Evolutionary conservation across 2,329 filamentous ascomycete genomes (phyloP).

Genomic region (Cladosporium phlei): DNA sequence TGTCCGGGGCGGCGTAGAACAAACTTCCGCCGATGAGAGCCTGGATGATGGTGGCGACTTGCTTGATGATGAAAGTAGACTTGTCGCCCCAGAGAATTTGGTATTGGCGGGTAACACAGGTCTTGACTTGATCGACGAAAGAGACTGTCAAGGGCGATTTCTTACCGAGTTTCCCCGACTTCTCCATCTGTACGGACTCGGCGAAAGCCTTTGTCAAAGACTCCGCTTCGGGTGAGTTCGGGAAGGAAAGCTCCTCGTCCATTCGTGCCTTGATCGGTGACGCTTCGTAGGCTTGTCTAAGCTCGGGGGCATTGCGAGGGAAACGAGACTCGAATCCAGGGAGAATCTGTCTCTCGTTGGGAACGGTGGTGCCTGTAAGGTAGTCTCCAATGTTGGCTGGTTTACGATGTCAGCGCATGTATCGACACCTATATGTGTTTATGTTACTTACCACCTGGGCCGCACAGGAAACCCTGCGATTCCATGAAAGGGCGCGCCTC

Average conservation of each 20-base stretch:
- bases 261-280: slow-evolving; percentile 49
- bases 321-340: slow-evolving; percentile 41
- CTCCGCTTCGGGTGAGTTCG: slow-evolving; percentile 46
- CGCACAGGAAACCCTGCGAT: slow-evolving; percentile 58
- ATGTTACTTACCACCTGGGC: too few species aligned
- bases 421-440: too few species aligned
- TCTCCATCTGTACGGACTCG: slow-evolving; percentile 50
- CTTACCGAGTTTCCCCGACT: slow-evolving; percentile 48
- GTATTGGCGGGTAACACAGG: slow-evolving; percentile 57
- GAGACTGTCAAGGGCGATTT: slow-evolving; percentile 54
- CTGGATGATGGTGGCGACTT: slow-evolving; percentile 53
- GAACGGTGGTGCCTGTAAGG: slow-evolving; percentile 60
- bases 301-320: slow-evolving; percentile 40
- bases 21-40: slow-evolving; percentile 61
- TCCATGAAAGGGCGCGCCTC: slow-evolving; percentile 63
- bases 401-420: too few species aligned
- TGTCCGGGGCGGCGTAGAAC: slow-evolving; percentile 60
- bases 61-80: slow-evolving; percentile 58
- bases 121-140: slow-evolving; percentile 52
- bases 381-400: slow-evolving; percentile 64
- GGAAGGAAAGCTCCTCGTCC: slow-evolving; percentile 55
- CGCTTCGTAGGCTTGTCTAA: slow-evolving; percentile 49
- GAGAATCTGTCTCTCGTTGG: slow-evolving; percentile 43
- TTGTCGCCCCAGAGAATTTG: slow-evolving; percentile 63
- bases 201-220: slow-evolving; percentile 52